A percentile compares a stretch with the other conserved stretches of the same genome.
These are phyloP conservation scores for Colletotrichum theobromicola DNA, from an alignment of 2,329 filamentous ascomycete species.

Conservation along the genomic window DNA sequence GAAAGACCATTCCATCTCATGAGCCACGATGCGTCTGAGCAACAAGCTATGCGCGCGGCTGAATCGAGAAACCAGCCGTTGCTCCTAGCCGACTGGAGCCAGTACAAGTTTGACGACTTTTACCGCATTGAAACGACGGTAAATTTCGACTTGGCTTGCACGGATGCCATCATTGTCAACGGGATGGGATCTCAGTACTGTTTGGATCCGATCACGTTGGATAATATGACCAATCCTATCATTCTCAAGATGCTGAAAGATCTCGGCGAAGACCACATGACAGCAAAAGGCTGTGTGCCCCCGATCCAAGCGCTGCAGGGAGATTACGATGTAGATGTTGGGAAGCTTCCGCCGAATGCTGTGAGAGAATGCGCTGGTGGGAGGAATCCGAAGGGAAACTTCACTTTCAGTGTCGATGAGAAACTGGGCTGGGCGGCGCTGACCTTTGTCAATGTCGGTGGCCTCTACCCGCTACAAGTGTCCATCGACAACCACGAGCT, in stretches of 20 bases:
- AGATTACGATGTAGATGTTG: not conserved
- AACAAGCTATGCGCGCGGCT: not conserved
- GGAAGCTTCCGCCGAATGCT: not conserved
- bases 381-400: not conserved
- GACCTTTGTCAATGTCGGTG: not conserved
- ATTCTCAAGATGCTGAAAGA: not conserved
- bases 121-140: not conserved
- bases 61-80: not conserved
- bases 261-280: conserved; percentile 4
- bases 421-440: not conserved
- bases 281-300: not conserved
- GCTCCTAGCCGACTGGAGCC: conserved; percentile 20
- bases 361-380: not conserved
- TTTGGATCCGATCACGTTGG: not conserved
- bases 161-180: not conserved
- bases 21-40: not conserved
- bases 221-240: not conserved
- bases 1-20: not conserved
- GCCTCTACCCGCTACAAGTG: conserved; percentile 24
- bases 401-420: not conserved
- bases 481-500: conserved; percentile 48
- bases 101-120: conserved; percentile 19
- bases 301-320: not conserved
- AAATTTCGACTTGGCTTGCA: not conserved
- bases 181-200: not conserved